phyloP scores from a whole-genome alignment of 331 rosid species.

The Ulmus americana region DNA sequence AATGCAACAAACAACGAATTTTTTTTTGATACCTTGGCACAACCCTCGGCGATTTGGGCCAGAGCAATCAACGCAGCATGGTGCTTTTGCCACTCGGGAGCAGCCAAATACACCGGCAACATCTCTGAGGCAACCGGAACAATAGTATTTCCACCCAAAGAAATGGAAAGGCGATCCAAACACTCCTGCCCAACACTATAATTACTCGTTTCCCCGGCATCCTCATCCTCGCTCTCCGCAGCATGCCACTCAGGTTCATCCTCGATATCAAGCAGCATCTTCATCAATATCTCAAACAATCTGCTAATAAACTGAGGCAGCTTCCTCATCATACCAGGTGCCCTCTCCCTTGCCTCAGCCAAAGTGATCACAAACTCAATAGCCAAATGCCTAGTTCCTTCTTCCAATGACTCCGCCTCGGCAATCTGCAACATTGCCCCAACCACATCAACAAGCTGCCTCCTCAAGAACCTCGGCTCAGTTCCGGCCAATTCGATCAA shows the following conservation, averaged over 20 bases:
- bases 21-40: conserved; percentile 55
- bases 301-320: conserved; percentile 88
- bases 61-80: conserved; percentile 85
- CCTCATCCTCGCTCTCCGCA: conserved; percentile 85
- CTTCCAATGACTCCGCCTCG: conserved; percentile 76
- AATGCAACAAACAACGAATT: not conserved
- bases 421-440: conserved; percentile 91
- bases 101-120: conserved; percentile 71
- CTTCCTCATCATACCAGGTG: conserved; percentile 98
- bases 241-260: conserved; percentile 82
- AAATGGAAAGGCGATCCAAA: conserved; percentile 76
- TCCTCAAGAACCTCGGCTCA: conserved; percentile 73
- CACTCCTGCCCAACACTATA: conserved; percentile 95
- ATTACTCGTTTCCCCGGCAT: conserved; percentile 78
- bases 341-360: conserved; percentile 92
- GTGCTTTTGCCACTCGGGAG: conserved; percentile 87
- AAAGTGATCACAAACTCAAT: conserved; percentile 89
- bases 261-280: conserved; percentile 78
- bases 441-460: conserved; percentile 80
- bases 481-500: conserved; percentile 89
- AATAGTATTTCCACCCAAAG: conserved; percentile 87
- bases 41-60: conserved; percentile 92
- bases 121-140: conserved; percentile 94
- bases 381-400: conserved; percentile 88
- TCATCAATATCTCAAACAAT: conserved; percentile 78